phyloP scores from a whole-genome alignment of 176 grass and related monocot species.

The Panicum miliaceum region DNA sequence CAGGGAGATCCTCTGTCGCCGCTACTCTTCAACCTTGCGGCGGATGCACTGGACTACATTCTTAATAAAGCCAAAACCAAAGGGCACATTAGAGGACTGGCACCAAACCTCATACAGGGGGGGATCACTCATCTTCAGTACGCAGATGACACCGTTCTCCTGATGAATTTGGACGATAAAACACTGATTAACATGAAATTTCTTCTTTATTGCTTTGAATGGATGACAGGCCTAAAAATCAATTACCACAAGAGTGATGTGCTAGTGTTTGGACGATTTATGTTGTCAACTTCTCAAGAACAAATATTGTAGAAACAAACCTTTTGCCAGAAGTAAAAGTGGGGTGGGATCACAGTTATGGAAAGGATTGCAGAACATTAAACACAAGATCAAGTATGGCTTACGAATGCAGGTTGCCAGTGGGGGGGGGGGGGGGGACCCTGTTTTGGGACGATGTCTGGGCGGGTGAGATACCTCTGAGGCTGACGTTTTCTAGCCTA shows the following conservation, averaged over 20 bases:
- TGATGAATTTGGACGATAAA: too few species aligned
- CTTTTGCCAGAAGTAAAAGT: too few species aligned
- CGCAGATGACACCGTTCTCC: neutral
- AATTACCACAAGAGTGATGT: neutral
- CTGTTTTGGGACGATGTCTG: too few species aligned
- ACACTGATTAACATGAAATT: neutral
- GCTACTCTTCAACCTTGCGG: neutral
- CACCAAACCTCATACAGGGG: rapidly evolving
- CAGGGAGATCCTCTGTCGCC: neutral
- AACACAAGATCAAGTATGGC: too few species aligned
- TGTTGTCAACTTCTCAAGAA: too few species aligned
- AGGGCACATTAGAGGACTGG: neutral
- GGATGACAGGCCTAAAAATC: neutral
- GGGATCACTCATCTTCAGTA: neutral
- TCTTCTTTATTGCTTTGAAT: neutral
- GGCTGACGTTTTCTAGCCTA: too few species aligned
- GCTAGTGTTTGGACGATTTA: neutral
- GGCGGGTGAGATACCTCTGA: too few species aligned
- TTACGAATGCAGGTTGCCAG: too few species aligned
- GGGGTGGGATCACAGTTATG: too few species aligned
- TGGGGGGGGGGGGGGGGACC: too few species aligned
- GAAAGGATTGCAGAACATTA: too few species aligned
- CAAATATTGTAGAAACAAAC: too few species aligned
- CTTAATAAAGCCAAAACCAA: rapidly evolving
- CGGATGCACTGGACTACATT: neutral